Conservation (phyloP, 2,329 filamentous ascomycete genomes). For the Juglanconis juglandina region DNA sequence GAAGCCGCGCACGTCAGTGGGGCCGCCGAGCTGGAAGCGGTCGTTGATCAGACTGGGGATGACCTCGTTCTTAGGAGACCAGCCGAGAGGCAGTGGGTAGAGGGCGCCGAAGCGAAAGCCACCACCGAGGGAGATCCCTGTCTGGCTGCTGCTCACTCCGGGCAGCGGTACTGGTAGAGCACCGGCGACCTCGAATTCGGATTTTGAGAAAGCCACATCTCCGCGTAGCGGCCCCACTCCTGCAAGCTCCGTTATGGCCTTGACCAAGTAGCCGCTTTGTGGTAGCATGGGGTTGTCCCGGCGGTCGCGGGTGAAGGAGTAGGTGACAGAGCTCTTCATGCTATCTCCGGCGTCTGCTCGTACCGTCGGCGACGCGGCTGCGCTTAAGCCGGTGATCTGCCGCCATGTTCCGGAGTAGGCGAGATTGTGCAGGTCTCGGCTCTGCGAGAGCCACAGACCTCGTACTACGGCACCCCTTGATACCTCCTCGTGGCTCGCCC, state of each 20-base stretch:
- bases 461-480: constrained; percentile 74
- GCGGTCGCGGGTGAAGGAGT: constrained; percentile 75
- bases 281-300: constrained; percentile 85
- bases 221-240: constrained; percentile 80
- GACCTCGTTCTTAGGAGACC: constrained; percentile 46
- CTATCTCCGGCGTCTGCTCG: constrained; percentile 84
- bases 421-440: constrained; percentile 70
- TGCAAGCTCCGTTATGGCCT: constrained; percentile 77
- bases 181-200: constrained; percentile 77
- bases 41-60: constrained; percentile 82
- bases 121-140: constrained; percentile 77
- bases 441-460: constrained; percentile 66
- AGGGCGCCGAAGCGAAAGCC: constrained; percentile 79
- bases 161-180: constrained; percentile 72
- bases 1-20: constrained; percentile 93
- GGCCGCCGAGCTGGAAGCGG: constrained; percentile 90
- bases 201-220: constrained; percentile 91
- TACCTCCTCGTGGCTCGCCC: constrained; percentile 91
- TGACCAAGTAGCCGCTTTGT: constrained; percentile 74
- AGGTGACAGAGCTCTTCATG: constrained; percentile 81
- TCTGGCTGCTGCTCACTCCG: constrained; percentile 58
- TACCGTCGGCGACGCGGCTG: constrained; percentile 75
- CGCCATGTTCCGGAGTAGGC: constrained; percentile 82
- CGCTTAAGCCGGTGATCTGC: constrained; percentile 76
- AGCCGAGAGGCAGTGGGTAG: constrained; percentile 72